phyloP scores from a whole-genome alignment of 805 yeast genomes.

The Brettanomyces naardenensis region DNA sequence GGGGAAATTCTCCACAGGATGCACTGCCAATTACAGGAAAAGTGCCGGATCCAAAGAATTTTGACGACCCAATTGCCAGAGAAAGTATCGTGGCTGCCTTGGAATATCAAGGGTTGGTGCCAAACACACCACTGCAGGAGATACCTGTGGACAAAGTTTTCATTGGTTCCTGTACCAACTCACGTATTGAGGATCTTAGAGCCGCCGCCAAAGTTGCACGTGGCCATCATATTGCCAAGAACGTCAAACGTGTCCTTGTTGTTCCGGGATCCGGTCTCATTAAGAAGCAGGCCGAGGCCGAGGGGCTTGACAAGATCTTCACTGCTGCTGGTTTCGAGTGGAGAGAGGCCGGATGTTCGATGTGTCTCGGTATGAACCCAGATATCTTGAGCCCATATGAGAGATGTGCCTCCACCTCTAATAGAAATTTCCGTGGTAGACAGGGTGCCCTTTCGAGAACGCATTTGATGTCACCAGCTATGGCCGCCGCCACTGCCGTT shows the following conservation, averaged over 20 bases:
- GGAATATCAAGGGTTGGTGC: constrained; percentile 80
- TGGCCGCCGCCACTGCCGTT: constrained; percentile 99
- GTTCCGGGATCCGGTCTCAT: constrained; percentile 98
- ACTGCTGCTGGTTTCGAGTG: constrained; percentile 92
- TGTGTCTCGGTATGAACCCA: constrained; percentile 99
- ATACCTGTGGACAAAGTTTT: constrained; percentile 86
- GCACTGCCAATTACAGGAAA: constrained; percentile 88
- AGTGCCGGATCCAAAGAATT: constrained; percentile 84
- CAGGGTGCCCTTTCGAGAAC: constrained; percentile 97
- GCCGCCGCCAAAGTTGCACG: constrained; percentile 90
- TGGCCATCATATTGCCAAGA: constrained; percentile 80
- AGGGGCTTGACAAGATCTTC: constrained; percentile 89
- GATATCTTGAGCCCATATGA: constrained; percentile 92
- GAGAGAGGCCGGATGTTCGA: constrained; percentile 99
- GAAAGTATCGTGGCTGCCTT: constrained; percentile 89
- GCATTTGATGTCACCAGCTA: constrained; percentile 96
- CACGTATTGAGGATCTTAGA: constrained; percentile 94
- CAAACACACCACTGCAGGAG: constrained; percentile 74
- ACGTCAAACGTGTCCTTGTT: constrained; percentile 75
- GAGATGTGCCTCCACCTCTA: constrained; percentile 97
- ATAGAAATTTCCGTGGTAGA: constrained; percentile 98
- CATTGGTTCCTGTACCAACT: constrained; percentile 97
- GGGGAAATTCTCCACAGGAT: constrained; percentile 99
- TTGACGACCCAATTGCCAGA: constrained; percentile 64
- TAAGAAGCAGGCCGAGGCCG: constrained; percentile 87